phyloP scores from a whole-genome alignment of 1,284 basidiomycete species.

The Blastosporella zonata region DNA sequence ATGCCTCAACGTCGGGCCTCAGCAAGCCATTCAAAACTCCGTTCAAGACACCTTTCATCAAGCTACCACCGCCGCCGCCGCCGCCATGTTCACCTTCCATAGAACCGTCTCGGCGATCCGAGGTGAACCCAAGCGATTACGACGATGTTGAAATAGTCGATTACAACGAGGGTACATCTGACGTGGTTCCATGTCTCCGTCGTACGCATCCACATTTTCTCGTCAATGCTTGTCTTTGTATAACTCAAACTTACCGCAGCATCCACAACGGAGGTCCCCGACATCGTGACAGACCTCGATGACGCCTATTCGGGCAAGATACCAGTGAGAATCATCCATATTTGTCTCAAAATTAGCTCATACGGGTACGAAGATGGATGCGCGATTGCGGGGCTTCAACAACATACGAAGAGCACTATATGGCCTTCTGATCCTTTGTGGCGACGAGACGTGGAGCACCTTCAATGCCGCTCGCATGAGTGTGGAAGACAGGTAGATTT shows the following conservation, averaged over 20 bases:
- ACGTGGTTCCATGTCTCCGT: not conserved
- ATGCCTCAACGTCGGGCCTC: slow-evolving; percentile 37
- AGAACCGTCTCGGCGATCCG: not conserved
- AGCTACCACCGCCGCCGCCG: not conserved
- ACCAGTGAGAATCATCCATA: slow-evolving; percentile 37
- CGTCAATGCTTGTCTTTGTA: not conserved
- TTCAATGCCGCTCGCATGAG: slow-evolving; percentile 6
- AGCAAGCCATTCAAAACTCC: slow-evolving; percentile 56
- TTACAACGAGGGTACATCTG: not conserved
- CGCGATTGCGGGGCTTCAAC: slow-evolving; percentile 26
- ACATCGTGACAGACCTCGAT: slow-evolving; percentile 48
- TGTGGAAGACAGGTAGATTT: slow-evolving; percentile 12
- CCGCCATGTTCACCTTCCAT: not conserved
- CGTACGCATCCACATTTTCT: not conserved
- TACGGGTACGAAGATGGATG: slow-evolving; percentile 10
- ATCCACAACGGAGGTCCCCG: slow-evolving; percentile 34
- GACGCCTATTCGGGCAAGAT: slow-evolving; percentile 61
- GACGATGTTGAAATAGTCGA: slow-evolving; percentile 11
- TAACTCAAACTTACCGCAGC: slow-evolving; percentile 2
- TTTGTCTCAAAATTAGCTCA: not conserved
- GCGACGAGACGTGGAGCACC: slow-evolving; percentile 14
- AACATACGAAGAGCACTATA: slow-evolving; percentile 29
- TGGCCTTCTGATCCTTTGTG: slow-evolving; percentile 21
- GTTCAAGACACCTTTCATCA: slow-evolving; percentile 36
- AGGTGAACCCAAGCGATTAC: not conserved